Evolutionary conservation across 441 rosid species (phyloP), one percentile per base, ranked within the genome.

Genomic region (Eruca vesicaria): DNA sequence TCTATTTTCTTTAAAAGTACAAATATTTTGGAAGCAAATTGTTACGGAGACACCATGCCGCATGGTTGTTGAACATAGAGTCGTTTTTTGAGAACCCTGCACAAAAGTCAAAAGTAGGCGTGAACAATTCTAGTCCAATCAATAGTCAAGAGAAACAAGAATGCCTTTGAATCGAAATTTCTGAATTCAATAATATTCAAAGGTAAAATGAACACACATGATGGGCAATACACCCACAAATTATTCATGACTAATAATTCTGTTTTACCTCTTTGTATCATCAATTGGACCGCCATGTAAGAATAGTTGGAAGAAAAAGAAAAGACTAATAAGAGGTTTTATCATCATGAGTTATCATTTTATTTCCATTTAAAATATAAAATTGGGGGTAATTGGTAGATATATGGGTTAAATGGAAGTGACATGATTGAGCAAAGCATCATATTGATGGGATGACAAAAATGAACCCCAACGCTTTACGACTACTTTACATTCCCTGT

Each of bases 401-500:
- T 59, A n/a, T n/a, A n/a, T n/a, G n/a, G 79, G 79, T 68, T 68
- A 53, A 75, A 68, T 75, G 79, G 79, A 75, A 29, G 69, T 29
- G 79, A 62, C 26, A 75, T 69, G 79, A 75, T 75, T 75, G 74
- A 68, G 2, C 58, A 75, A 62, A 68, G 69, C 69, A 61, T 61
- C 69, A 61, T 61, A 52, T 75, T 68, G 79, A 75, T 62, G 74
- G 74, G 74, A 41, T 68, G 69, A 62, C 59, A 62, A 62, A 62
- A 75, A 62, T 75, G 74, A 75, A 75, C 63, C 58, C 79, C 74
- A 48, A 69, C 79, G 74, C 79, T 75, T 75, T 75, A 75, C 79
- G 79, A 75, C 79, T 75, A 75, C 79, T 69, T 75, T 75, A 75
- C 69, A 75, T 75, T 69, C 69, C 65, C 65, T 14, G 68, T 75